These are phyloP conservation scores for Baorangia bicolor DNA, from an alignment of 768 basidiomycete species.

Conservation along the genomic window DNA sequence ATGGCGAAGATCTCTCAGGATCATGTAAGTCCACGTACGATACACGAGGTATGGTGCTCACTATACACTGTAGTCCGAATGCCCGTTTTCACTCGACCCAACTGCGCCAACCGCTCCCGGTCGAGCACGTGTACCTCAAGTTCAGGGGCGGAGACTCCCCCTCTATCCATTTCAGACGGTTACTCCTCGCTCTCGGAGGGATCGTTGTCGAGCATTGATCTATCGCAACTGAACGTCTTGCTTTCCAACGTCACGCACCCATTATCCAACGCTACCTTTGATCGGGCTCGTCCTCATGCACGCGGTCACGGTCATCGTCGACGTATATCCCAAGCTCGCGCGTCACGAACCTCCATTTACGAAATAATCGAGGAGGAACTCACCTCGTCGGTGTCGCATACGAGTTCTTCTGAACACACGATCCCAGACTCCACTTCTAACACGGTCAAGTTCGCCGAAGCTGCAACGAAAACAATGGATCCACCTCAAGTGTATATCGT, in stretches of 20 bases:
- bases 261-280: conserved; percentile 40
- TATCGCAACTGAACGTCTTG: conserved; percentile 55
- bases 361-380: conserved; percentile 80
- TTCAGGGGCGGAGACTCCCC: conserved; percentile 70
- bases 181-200: conserved; percentile 65
- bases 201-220: conserved; percentile 77
- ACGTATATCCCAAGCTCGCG: conserved; percentile 61
- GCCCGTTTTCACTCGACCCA: conserved; percentile 64
- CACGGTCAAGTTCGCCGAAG: conserved; percentile 19
- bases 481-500: conserved; percentile 52
- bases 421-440: conserved; percentile 29
- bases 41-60: background rate
- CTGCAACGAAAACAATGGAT: conserved; percentile 25
- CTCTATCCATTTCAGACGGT: conserved; percentile 65
- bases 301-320: conserved; percentile 71
- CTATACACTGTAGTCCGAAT: conserved; percentile 37
- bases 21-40: conserved; percentile 46
- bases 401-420: conserved; percentile 26
- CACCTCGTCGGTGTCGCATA: conserved; percentile 31
- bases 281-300: conserved; percentile 41
- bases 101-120: conserved; percentile 49
- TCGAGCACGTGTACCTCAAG: conserved; percentile 69
- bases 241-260: conserved; percentile 58
- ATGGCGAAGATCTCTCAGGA: conserved; percentile 56
- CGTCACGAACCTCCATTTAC: conserved; percentile 67